These are phyloP conservation scores for Epichloe aotearoae DNA, from an alignment of 2,329 filamentous ascomycete genomes.

Conservation along the genomic window DNA sequence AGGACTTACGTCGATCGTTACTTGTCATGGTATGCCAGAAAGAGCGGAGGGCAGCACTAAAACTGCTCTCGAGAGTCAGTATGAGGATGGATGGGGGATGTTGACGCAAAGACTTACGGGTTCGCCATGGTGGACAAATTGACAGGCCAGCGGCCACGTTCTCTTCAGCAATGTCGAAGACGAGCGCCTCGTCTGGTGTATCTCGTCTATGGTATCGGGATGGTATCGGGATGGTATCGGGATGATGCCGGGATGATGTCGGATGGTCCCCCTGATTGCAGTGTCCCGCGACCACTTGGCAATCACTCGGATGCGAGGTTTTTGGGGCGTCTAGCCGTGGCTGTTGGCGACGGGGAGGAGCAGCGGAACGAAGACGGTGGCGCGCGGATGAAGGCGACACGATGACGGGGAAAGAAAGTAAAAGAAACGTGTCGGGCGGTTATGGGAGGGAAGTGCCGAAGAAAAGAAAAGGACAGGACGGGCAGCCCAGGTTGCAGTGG, in stretches of 20 bases:
- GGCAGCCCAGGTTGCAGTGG: background rate
- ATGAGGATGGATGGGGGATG: no score
- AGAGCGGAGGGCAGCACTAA: conserved; percentile 64
- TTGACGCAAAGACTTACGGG: conserved; percentile 7
- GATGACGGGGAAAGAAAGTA: background rate
- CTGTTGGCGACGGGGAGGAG: background rate
- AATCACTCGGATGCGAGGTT: background rate
- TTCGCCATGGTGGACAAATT: conserved; percentile 9
- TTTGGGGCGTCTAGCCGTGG: background rate
- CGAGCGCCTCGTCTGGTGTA: background rate
- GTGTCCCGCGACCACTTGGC: background rate
- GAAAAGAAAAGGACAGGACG: background rate
- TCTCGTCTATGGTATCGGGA: background rate
- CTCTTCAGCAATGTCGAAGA: background rate
- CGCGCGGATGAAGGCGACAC: background rate
- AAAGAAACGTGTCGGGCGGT: background rate
- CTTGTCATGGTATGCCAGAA: conserved; percentile 91
- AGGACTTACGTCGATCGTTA: conserved; percentile 50
- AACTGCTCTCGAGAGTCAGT: conserved; percentile 24
- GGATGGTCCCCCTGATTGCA: background rate
- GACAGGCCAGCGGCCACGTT: background rate
- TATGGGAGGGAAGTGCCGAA: background rate
- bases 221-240: no score
- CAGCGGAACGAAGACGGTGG: background rate
- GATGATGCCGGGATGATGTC: background rate